These are phyloP conservation scores for Rhynchospora tenuis DNA, from an alignment of 176 grass and related monocot genomes.

Conservation along the genomic window DNA sequence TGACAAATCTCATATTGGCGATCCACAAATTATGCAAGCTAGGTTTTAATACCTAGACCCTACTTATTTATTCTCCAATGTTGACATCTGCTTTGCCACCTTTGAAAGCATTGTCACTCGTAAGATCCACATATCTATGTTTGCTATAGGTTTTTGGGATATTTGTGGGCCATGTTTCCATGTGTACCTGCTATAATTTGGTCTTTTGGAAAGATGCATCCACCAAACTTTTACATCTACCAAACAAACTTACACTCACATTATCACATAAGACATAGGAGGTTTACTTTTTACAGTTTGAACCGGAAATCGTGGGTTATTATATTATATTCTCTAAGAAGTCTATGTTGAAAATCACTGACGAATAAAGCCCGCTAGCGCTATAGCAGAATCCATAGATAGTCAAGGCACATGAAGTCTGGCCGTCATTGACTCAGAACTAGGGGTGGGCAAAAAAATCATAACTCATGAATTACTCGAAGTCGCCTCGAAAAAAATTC, in stretches of 20 bases:
- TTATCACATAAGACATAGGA: too few species aligned
- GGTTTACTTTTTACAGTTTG: conserved; percentile 12
- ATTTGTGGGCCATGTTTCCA: neutral
- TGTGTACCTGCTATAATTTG: neutral
- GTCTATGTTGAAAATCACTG: neutral
- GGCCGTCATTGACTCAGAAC: neutral
- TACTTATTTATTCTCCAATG: conserved; percentile 13
- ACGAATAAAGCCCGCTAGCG: neutral
- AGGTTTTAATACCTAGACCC: conserved; percentile 18
- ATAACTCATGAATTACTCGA: too few species aligned
- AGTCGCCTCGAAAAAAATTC: too few species aligned
- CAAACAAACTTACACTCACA: neutral
- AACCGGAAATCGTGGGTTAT: neutral
- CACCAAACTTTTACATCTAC: conserved; percentile 1
- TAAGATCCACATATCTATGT: conserved; percentile 10
- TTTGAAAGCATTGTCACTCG: conserved; percentile 17
- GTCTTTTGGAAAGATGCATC: conserved; percentile 11
- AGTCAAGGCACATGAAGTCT: neutral
- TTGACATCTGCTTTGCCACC: conserved; percentile 18
- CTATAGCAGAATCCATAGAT: neutral
- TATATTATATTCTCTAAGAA: neutral
- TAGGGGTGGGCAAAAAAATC: too few species aligned
- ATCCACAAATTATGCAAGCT: conserved; percentile 14
- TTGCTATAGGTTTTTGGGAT: conserved; percentile 18
- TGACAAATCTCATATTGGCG: conserved; percentile 4